Conservation (phyloP, 2,329 filamentous ascomycete genomes). For the Fusarium staphyleae region DNA sequence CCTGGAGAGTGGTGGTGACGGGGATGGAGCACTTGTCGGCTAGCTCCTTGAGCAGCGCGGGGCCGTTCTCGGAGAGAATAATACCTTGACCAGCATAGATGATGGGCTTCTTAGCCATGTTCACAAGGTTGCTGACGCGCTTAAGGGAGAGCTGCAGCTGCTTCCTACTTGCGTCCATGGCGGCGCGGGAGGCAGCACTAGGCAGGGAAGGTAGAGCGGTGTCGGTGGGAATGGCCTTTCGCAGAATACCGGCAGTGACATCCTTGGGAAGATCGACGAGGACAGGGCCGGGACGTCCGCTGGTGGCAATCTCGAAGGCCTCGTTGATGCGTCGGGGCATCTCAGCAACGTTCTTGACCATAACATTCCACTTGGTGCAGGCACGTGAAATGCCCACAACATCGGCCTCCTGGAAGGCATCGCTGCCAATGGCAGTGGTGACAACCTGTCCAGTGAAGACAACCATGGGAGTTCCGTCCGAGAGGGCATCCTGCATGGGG, state of each 20-base stretch:
- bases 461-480: slow-evolving; percentile 94
- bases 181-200: slow-evolving; percentile 84
- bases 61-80: slow-evolving; percentile 79
- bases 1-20: slow-evolving; percentile 94
- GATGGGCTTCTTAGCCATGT: slow-evolving; percentile 89
- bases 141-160: slow-evolving; percentile 77
- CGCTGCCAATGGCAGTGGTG: slow-evolving; percentile 88
- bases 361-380: slow-evolving; percentile 99
- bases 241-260: slow-evolving; percentile 84
- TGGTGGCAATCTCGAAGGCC: slow-evolving; percentile 97
- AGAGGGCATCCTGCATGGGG: slow-evolving; percentile 93
- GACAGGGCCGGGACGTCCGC: slow-evolving; percentile 90
- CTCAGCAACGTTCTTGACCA: slow-evolving; percentile 96
- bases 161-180: slow-evolving; percentile 71
- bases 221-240: slow-evolving; percentile 80
- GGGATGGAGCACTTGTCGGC: slow-evolving; percentile 90
- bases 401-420: slow-evolving; percentile 97
- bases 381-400: slow-evolving; percentile 91
- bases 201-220: slow-evolving; percentile 79
- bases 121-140: slow-evolving; percentile 83
- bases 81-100: slow-evolving; percentile 95
- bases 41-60: slow-evolving; percentile 81
- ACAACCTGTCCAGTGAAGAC: slow-evolving; percentile 95
- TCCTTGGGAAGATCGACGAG: slow-evolving; percentile 97
- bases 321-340: slow-evolving; percentile 94